Evolutionary conservation across 495 filamentous ascomycete genomes (phyloP).

Genomic region (Hypoxylon rickii): DNA sequence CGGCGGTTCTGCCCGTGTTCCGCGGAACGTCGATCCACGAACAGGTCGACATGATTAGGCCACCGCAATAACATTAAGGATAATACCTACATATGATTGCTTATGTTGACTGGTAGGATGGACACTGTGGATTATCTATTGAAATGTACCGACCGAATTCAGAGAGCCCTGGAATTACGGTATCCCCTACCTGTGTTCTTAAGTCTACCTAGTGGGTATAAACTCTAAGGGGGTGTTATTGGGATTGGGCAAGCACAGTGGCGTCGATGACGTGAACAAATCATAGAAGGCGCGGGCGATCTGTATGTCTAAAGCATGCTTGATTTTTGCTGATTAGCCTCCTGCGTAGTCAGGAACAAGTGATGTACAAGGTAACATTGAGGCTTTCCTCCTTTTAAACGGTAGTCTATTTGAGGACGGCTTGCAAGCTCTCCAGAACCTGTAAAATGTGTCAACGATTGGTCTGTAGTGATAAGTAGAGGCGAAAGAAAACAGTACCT

Average conservation of each 20-base stretch:
- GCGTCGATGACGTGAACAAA: not conserved
- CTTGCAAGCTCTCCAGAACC: constrained; percentile 77
- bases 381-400: constrained; percentile 21
- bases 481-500: constrained; percentile 61
- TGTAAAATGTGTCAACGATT: constrained; percentile 40
- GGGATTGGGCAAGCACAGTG: constrained; percentile 12
- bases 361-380: constrained; percentile 39
- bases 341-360: constrained; percentile 28
- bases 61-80: constrained; percentile 8
- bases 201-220: too few relatives aligned
- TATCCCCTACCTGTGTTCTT: too few relatives aligned
- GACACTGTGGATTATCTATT: not conserved
- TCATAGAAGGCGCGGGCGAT: constrained; percentile 3
- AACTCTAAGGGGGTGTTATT: too few relatives aligned
- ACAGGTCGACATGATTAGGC: constrained; percentile 25
- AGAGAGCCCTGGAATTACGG: constrained; percentile 1
- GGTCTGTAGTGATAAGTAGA: not conserved
- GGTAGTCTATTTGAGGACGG: constrained; percentile 68
- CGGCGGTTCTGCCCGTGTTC: not conserved
- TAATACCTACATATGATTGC: constrained; percentile 14
- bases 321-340: constrained; percentile 29
- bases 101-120: constrained; percentile 1
- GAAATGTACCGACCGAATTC: not conserved
- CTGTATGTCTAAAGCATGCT: constrained; percentile 22
- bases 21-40: constrained; percentile 20